These are phyloP conservation scores for Mycena venus DNA, from an alignment of 768 basidiomycete species.

Conservation along the genomic window DNA sequence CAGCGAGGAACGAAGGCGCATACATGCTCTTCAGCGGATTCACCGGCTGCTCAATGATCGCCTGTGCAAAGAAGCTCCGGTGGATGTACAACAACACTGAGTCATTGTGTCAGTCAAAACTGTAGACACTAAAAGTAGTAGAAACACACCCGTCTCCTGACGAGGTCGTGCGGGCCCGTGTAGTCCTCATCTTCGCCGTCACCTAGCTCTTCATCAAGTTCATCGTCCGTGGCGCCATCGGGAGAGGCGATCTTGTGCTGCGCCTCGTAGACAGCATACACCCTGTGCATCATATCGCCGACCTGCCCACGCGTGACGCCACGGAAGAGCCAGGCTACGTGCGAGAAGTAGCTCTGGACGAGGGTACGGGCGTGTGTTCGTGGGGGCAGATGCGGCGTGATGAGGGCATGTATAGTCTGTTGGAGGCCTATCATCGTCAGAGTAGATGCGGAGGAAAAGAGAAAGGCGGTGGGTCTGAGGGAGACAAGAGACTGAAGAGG, in stretches of 20 bases:
- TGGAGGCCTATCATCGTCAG: constrained; percentile 72
- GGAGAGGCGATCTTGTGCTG: background rate
- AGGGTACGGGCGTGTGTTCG: constrained; percentile 63
- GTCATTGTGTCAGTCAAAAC: background rate
- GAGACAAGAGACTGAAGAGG: background rate
- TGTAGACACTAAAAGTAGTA: background rate
- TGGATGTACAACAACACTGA: constrained; percentile 75
- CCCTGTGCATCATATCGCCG: constrained; percentile 54
- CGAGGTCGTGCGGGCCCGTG: constrained; percentile 62
- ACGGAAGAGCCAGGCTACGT: constrained; percentile 69
- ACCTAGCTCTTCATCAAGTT: constrained; percentile 44
- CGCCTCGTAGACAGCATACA: constrained; percentile 48
- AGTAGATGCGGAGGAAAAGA: constrained; percentile 73
- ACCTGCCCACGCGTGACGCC: constrained; percentile 60
- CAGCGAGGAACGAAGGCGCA: constrained; percentile 73
- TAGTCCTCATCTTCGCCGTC: constrained; percentile 48
- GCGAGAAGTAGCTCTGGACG: constrained; percentile 61
- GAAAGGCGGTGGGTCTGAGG: constrained; percentile 36
- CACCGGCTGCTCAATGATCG: constrained; percentile 71
- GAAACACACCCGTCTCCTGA: constrained; percentile 59
- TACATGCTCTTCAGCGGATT: constrained; percentile 78
- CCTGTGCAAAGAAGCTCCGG: constrained; percentile 73
- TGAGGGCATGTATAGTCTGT: constrained; percentile 59
- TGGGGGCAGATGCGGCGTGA: constrained; percentile 67
- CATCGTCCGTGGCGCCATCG: constrained; percentile 26